Evolutionary conservation across 257 asterid genomes (phyloP), one percentile per base, ranked within the genome.

Genomic region (Solanum medicagineum): DNA sequence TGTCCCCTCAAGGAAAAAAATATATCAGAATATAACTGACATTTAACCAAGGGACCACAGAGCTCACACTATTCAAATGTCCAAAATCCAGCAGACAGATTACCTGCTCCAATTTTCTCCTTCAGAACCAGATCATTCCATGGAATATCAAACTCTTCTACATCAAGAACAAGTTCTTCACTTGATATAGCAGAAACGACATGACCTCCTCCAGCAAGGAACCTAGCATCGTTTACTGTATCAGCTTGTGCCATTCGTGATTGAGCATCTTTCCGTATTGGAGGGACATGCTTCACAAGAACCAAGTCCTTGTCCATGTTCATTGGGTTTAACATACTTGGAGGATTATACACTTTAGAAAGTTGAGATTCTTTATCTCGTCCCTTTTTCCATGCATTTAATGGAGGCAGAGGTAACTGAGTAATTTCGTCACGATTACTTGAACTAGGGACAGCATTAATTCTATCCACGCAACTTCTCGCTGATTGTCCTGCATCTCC

Each of bases 51-150:
- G 17, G 3, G 16, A 73, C 56, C 56, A 73, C 56, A 65, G 73
- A 73, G 56, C 56, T 44, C 56, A 42, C 81, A 49, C 47, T 51
- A 77, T 53, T 29, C 65, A 51, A 29, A 53, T 16, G 63, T 47
- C 86, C 45, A 77, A 84, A 86, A 55, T 53, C 87, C 83, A 45
- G 87, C 84, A 83, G 84, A 36, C 84, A 69, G 32, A 84, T 88
- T 93, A 97, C 99, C 99, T 90, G 98, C 92, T 84, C 98, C 99
- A 68, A 97, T 93, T 86, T 87, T 92, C 93, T 97, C 98, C 91
- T 89, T 97, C 40, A 95, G 66, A 65, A 86, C 93, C 90, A 97
- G 97, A 90, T 97, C 98, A 84, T 90, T 92, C 98, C 98, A 94
- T 12, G 97, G 97, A 83, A 97, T 97, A 85, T 91, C 91, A 81